Evolutionary conservation across 23 red algal species (phyloP), one percentile per base, ranked within the genome.

Genomic region (Cyanidioschyzon merolae): DNA sequence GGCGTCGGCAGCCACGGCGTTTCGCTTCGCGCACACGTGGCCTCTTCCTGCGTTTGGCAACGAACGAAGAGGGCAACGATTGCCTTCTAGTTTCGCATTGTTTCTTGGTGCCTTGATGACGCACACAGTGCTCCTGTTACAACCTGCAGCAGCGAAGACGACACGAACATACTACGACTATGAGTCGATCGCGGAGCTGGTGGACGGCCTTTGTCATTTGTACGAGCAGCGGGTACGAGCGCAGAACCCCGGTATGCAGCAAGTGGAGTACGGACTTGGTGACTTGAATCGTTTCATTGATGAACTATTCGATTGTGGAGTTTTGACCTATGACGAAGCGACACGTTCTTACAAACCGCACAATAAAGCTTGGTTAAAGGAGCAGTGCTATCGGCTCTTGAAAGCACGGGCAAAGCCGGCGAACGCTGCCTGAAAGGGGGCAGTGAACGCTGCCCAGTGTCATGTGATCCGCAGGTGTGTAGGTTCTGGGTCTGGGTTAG

Each of bases 311-410:
- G 63, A 71, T 32, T 71, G 63, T 27, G 63, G 29, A 3, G 63
- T 71, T 7, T 27, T 71, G n/a, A 71, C 63, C 16, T 71, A 71
- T 27, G 63, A 71, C 63, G 32, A 25, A 25, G 63, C 21, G 63
- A 35, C 63, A 7, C 63, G 63, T 12, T 32, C 32, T 7, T 71
- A 71, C 63, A 25, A 35, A 71, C 63, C 63, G 30, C 63, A 71
- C 63, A 71, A 71, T 35, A 71, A 71, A 35, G n/a, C 21, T 7
- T 71, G 63, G 63, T 27, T 71, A 27, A 71, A 71, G 32, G 63
- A 71, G 63, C 63, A 71, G 63, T 71, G 63, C 29, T 71, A 71
- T 71, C 63, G 63, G 2, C 63, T 17, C 16, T 35, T 71, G n/a
- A 71, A 71, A 35, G 63, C 63, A 3, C 21, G 32, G 16, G 63